Evolutionary conservation across 169 alveolate genomes (phyloP), one percentile per base, ranked within the genome.

Genomic region (Eimeria praecox): DNA sequence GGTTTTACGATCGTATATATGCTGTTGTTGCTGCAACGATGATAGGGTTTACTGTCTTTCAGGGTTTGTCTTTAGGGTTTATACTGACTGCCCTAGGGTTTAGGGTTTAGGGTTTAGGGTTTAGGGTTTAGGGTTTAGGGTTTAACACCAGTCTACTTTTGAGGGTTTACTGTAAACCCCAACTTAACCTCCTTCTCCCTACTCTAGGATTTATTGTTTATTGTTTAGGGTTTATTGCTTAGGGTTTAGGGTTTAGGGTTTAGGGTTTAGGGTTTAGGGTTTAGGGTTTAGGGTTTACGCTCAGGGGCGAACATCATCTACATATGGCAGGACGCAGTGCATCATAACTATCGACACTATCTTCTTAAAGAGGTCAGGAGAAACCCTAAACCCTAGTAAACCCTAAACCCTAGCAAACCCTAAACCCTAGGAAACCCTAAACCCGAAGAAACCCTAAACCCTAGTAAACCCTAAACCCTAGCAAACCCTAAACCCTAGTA

Each of bases 301-400:
- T 22, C 5, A 59, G 69, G 69, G 69, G 69, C 69, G 3, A 82
- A 82, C 90, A 82, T 82, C 0, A 44, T 82, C 44, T 82, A 82
- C 44, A 82, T 82, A 2, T 82, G 90, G 90, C 90, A 82, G 49
- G 90, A 82, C 49, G 90, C 90, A 10, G 90, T 82, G 38, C 90
- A 82, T 44, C 90, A 82, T 46, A 82, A 82, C 90, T 90, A 90
- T 44, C 14, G 49, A 54, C 95, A 90, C 89, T 90, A 90, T 77
- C 59, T 90, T 27, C 59, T 66, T n/a, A 90, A 90, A 42, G 95
- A 90, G 87, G 95, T 71, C 12, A 9, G 87, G 8, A 6, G n/a
- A 75, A 75, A 75, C 87, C 87, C 66, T 56, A 56, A 56, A 56
- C 56, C 56, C 56, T 49, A 5, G 12, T 12, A 49, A 49, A 49